Evolutionary conservation across 2,329 filamentous ascomycete species (phyloP), one percentile per base, ranked within the genome.

Genomic region (Chaetomiaceae sp.): DNA sequence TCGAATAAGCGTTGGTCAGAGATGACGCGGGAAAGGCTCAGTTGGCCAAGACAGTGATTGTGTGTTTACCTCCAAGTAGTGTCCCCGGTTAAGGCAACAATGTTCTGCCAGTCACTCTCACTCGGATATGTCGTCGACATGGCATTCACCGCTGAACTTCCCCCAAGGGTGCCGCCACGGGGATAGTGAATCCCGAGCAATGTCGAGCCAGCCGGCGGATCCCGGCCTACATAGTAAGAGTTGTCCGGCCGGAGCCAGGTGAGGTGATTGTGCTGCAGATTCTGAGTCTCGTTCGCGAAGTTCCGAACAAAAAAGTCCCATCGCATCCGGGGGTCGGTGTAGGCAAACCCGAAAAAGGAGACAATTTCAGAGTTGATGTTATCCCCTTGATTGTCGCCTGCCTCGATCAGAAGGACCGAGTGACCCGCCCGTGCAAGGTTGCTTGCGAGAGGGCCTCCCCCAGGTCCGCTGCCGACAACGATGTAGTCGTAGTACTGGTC

Each of bases 281-380:
- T 72, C 27, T 73, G 68, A 8, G 65, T 65, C 43, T 75, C 65
- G 58, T 81, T 71, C 6, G 68, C 66, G 58, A 77, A 81, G 63
- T 81, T 75, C 46, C 72, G 70, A 46, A 81, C 77, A 54, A 73
- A 83, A 64, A 76, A 82, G 63, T 79, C 75, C 79, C 77, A 82
- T 46, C 68, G 65, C 61, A 76, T 68, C 10, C 67, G 66, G 35
- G 68, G 64, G 56, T 79, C 73, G 58, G 77, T 70, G 38, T 71
- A 74, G 14, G 71, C 71, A 44, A 70, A 65, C 23, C 68, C 66
- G 51, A 73, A 72, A 53, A 74, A 70, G 0, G 71, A 70, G 5
- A 75, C 73, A 5, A 78, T 70, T 14, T 70, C 66, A 50, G 74
- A 70, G 52, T 72, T 68, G 52, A 69, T 60, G 35, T 65, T 61